phyloP scores from a whole-genome alignment of 768 basidiomycete species.

The Suillus spraguei region DNA sequence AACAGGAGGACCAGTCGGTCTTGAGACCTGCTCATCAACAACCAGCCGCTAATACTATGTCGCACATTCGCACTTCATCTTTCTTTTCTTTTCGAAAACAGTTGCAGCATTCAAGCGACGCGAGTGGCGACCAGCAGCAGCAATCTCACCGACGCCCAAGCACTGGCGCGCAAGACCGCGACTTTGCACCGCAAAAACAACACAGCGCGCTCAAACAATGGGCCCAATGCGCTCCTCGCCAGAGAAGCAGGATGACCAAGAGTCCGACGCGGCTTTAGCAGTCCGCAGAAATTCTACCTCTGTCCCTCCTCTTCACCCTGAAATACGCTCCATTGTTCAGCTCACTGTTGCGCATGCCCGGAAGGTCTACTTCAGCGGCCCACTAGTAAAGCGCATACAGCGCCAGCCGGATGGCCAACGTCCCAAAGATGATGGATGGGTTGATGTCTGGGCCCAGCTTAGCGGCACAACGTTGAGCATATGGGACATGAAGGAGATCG shows the following conservation, averaged over 20 bases:
- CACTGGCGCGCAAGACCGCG: conserved; percentile 15
- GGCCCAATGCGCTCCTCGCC: conserved; percentile 28
- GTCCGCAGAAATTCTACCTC: conserved; percentile 19
- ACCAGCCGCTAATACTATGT: conserved; percentile 20
- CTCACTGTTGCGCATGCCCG: conserved; percentile 76
- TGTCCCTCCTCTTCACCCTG: conserved; percentile 66
- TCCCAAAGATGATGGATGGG: conserved; percentile 80
- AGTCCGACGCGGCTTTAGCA: conserved; percentile 28
- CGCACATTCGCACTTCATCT: conserved; percentile 60
- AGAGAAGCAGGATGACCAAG: conserved; percentile 16
- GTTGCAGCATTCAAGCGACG: conserved; percentile 32
- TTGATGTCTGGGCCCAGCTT: conserved; percentile 87
- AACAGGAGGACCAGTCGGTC: conserved; percentile 39
- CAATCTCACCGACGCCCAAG: conserved; percentile 17
- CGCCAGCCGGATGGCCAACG: conserved; percentile 75
- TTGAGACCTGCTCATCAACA: conserved; percentile 20
- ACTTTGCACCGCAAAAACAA: conserved; percentile 35
- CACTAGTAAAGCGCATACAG: conserved; percentile 75
- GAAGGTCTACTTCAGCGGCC: conserved; percentile 88
- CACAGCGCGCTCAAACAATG: conserved; percentile 25
- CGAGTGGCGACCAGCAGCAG: conserved; percentile 20
- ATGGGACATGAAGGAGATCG: conserved; percentile 90
- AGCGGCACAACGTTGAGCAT: conserved; percentile 87
- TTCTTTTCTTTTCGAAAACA: conserved; percentile 63
- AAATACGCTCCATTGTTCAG: conserved; percentile 79